Conservation (phyloP, 768 basidiomycete species). For the Tubosaeta brunneosetosa region DNA sequence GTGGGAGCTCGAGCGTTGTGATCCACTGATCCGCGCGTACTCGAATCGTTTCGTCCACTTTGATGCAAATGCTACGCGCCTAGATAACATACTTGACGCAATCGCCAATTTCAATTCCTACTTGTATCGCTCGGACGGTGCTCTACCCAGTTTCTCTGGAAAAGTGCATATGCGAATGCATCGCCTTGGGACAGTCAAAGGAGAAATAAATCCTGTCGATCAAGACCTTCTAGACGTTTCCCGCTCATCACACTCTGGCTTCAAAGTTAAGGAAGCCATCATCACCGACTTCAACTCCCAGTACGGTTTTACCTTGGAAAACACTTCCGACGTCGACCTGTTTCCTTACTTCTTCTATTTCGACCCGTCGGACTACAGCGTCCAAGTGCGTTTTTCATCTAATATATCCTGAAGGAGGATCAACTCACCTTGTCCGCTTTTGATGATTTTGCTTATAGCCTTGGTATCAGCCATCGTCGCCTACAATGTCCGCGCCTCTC, state of each 20-base stretch:
- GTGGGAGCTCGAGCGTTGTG: slow-evolving; percentile 17
- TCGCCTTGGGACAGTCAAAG: background rate
- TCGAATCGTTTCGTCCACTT: slow-evolving; percentile 2
- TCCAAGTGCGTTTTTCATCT: slow-evolving; percentile 7
- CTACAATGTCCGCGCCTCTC: slow-evolving; percentile 9
- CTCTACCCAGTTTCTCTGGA: slow-evolving; percentile 4
- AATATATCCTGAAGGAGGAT: background rate
- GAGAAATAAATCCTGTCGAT: slow-evolving; percentile 5
- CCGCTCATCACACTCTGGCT: background rate
- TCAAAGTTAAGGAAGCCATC: slow-evolving; percentile 6
- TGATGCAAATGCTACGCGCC: background rate
- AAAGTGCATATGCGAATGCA: slow-evolving; percentile 13
- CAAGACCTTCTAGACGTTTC: slow-evolving; percentile 7
- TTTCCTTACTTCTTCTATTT: slow-evolving; percentile 25
- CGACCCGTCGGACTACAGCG: slow-evolving; percentile 18
- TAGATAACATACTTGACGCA: slow-evolving; percentile 4
- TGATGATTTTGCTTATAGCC: background rate
- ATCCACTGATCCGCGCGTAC: slow-evolving; percentile 8
- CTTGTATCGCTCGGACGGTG: slow-evolving; percentile 14
- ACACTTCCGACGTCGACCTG: slow-evolving; percentile 12
- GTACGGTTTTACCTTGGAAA: slow-evolving; percentile 19
- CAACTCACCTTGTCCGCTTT: background rate
- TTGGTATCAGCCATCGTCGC: slow-evolving; percentile 14
- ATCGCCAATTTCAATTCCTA: slow-evolving; percentile 20
- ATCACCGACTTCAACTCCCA: slow-evolving; percentile 8